Base-by-base conservation (phyloP, 257 asterid genomes). In the Gentiana macrophylla region DNA sequence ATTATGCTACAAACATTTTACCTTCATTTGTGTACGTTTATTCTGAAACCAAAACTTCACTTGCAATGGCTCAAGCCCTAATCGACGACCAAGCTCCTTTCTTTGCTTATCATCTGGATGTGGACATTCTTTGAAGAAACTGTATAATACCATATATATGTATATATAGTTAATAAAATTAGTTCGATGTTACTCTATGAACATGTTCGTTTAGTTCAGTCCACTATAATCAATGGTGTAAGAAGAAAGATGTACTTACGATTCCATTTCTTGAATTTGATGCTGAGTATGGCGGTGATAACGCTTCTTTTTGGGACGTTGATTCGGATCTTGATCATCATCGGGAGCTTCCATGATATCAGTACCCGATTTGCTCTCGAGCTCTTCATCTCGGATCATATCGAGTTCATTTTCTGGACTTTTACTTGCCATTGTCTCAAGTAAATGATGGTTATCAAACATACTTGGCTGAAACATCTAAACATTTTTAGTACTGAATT, bases 31-130 rank as follows among this genome's bases (percentile, higher is more conserved):
- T 0, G 97, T 90, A 12, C 97, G 93, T 60, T 90, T 90, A 79
- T 89, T 89, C 51, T 89, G 97, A 66, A 90, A 90, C 97, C 97
- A 90, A 67, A 90, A 90, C 45, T 90, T 90, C 32, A 90, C 90
- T 64, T 90, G 97, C 79, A 90, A 68, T 9, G 97, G 96, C 60
- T 82, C 97, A 12, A 90, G 55, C 7, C 67, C 74, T 69, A 90
- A 67, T 32, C 87, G 69, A 3, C 92, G 83, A 50, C 97, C 96
- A 0, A 90, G 81, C 72, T 90, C 96, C 59, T 86, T 90, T 80
- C 97, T 79, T 73, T 86, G 95, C 35, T 91, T 87, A 67, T 89
- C 98, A 57, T 86, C 96, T 1, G 96, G 96, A 67, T 91, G 96
- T 11, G 95, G 98, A 73, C 92, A 82, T 52, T 91, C 95, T 55